Evolutionary conservation across 495 filamentous ascomycete species (phyloP), one percentile per base, ranked within the genome.

Genomic region (Amphirosellinia nigrospora): DNA sequence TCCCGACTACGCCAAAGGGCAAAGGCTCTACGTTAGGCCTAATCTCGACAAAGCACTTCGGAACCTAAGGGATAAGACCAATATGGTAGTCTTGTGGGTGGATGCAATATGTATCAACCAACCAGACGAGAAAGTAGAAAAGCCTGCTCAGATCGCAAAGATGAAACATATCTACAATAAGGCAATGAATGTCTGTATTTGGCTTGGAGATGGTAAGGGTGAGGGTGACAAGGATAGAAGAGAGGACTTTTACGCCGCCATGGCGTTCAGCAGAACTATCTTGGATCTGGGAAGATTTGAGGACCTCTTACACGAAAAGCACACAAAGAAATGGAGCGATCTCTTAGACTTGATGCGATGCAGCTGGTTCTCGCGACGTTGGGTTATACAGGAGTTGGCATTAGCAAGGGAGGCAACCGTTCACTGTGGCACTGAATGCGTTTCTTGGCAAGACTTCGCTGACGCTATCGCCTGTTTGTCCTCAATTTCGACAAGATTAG

Each of bases 91-190:
- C 28, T 23, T 55, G 39, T 41, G 39, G 39, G 39, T 41, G 13
- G 39, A 41, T 15, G 39, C 39, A 41, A 41, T 38, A 38, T 38
- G 36, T 38, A 38, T 38, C 8, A 38, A 38, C 36, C 36, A 38
- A 38, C 36, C 36, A 7, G 66, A 71, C 38, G 61, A 67, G 26
- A 28, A 39, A 39, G 13, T 21, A 8, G 69, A 71, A 30, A 67
- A 59, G 46, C 38, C 58, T 39, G 32, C 66, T 23, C 69, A 71
- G 38, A 63, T 71, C 5, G 32, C 63, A 15, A 58, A 43, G 16
- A 78, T 78, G 74, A 30, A 55, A 5, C 52, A 69, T 6, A 66
- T 78, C 10, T 78, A 78, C 58, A 62, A 64, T n/a, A 28, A 56
- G 26, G 76, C 76, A 9, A 50, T 16, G 15, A 58, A 63, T 13